These are phyloP conservation scores for Malus hybrid DNA, from an alignment of 331 rosid genomes.

Conservation along the genomic window DNA sequence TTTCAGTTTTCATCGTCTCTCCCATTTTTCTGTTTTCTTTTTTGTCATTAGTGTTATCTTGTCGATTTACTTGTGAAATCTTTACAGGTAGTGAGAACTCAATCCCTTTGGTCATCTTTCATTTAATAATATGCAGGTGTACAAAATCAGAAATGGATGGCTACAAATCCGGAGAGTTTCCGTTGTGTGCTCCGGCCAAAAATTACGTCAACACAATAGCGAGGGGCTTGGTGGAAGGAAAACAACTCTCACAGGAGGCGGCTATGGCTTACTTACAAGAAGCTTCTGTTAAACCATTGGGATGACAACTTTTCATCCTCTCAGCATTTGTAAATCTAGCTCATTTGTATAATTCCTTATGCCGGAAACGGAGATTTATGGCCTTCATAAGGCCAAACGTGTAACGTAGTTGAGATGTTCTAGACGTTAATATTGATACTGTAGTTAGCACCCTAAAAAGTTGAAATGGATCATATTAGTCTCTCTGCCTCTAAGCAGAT, in stretches of 20 bases:
- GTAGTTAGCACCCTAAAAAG: background rate
- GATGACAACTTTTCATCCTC: constrained; percentile 13
- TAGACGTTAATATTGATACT: background rate
- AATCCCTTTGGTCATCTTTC: background rate
- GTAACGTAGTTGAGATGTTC: background rate
- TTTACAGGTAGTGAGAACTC: background rate
- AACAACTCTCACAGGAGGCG: constrained; percentile 55
- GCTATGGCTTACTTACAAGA: constrained; percentile 54
- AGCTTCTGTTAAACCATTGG: constrained; percentile 36
- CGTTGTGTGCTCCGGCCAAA: constrained; percentile 47
- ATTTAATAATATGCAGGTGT: constrained; percentile 41
- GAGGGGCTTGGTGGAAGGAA: constrained; percentile 70
- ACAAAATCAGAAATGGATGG: constrained; percentile 23
- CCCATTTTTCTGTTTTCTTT: background rate
- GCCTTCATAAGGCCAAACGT: background rate
- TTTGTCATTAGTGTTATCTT: background rate
- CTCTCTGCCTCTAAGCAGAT: background rate
- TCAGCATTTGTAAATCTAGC: background rate
- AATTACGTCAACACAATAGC: constrained; percentile 44
- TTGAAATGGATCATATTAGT: background rate
- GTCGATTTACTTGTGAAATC: background rate
- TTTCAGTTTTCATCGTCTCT: background rate
- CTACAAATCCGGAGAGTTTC: constrained; percentile 56
- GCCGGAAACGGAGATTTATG: background rate
- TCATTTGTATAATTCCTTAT: background rate